Evolutionary conservation across 306 rosid genomes (phyloP).

Genomic region (Trifolium repens): DNA sequence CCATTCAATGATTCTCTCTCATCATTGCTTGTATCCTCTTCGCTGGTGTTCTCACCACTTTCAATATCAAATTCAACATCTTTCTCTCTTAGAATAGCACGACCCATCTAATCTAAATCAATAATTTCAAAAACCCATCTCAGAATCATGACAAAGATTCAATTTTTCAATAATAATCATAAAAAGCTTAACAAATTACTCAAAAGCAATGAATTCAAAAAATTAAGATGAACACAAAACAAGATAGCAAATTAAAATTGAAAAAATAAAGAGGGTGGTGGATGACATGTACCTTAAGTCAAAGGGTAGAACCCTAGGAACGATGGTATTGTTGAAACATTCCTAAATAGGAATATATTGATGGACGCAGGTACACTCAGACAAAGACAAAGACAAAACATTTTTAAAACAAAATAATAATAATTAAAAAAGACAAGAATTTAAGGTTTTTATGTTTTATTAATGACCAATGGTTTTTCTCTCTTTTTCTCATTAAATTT

Average conservation of each 20-base stretch:
- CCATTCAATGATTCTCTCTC: conserved; percentile 56
- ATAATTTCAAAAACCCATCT: conserved; percentile 40
- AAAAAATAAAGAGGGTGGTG: not conserved
- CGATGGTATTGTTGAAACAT: conserved; percentile 42
- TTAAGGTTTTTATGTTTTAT: conserved; percentile 14
- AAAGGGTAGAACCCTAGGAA: conserved; percentile 51
- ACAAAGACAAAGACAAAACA: conserved; percentile 24
- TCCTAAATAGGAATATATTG: conserved; percentile 44
- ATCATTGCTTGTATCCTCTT: conserved; percentile 63
- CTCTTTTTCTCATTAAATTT: not conserved
- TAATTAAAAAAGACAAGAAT: not conserved
- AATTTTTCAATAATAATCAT: not conserved
- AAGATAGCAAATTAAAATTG: not conserved
- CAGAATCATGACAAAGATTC: conserved; percentile 28
- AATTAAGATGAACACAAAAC: not conserved
- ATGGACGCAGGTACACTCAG: conserved; percentile 43
- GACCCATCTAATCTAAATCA: conserved; percentile 49
- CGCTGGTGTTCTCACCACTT: conserved; percentile 62
- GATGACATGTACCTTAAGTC: conserved; percentile 39
- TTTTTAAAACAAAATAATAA: not conserved
- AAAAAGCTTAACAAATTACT: not conserved
- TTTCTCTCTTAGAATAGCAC: conserved; percentile 45
- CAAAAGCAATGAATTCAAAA: conserved; percentile 22
- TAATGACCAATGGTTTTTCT: not conserved
- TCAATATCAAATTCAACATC: conserved; percentile 57